A percentile compares a stretch with the other conserved stretches of the same genome.
phyloP scores from a whole-genome alignment of 1,284 basidiomycete species.

The Ustilago esculenta region DNA sequence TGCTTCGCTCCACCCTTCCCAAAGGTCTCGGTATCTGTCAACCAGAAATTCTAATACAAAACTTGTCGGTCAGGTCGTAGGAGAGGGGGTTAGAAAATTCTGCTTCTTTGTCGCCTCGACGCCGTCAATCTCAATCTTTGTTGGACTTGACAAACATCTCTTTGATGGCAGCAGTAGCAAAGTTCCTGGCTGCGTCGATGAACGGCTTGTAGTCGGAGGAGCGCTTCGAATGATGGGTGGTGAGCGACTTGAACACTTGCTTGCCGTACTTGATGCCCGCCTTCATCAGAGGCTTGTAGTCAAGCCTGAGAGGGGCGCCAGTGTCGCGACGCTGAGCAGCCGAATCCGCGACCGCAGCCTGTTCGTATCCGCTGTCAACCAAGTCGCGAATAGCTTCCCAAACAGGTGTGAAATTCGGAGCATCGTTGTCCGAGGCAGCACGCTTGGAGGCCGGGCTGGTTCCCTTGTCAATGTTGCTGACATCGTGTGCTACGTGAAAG shows the following conservation, averaged over 20 bases:
- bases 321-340: conserved; percentile 23
- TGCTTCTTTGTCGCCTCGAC: no score
- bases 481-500: conserved; percentile 27
- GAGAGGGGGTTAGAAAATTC: not conserved
- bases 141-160: conserved; percentile 36
- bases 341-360: conserved; percentile 18
- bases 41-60: conserved; percentile 19
- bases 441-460: conserved; percentile 21
- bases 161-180: conserved; percentile 35
- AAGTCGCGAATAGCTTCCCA: conserved; percentile 54
- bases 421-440: conserved; percentile 11
- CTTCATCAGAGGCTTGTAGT: conserved; percentile 49
- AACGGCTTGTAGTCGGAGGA: conserved; percentile 74
- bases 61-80: not conserved
- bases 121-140: no score
- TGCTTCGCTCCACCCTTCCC: conserved; percentile 33
- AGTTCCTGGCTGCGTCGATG: conserved; percentile 74
- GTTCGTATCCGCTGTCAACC: conserved; percentile 43
- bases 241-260: conserved; percentile 46
- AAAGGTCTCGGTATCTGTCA: conserved; percentile 19
- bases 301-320: conserved; percentile 22
- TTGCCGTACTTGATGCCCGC: conserved; percentile 34
- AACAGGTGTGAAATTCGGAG: conserved; percentile 44
- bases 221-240: conserved; percentile 37
- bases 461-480: conserved; percentile 4